Conservation (phyloP, 805 yeast genomes). For the Pichia occidentalis region DNA sequence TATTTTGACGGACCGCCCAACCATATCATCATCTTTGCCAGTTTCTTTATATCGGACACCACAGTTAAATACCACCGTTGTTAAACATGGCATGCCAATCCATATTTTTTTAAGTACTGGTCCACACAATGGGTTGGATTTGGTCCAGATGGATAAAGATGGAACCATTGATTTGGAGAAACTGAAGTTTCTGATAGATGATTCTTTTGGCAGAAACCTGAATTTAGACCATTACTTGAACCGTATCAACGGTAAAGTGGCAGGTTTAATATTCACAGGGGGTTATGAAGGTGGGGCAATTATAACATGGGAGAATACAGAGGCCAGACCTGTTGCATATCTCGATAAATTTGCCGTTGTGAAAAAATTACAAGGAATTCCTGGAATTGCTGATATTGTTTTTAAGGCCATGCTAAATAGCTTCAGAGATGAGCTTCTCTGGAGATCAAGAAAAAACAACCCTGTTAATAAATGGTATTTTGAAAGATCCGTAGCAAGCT, state of each 20-base stretch:
- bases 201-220: slow-evolving; percentile 69
- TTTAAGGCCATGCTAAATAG: slow-evolving; percentile 69
- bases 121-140: slow-evolving; percentile 34
- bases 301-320: slow-evolving; percentile 51
- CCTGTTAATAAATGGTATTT: slow-evolving; percentile 98
- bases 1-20: slow-evolving; percentile 83
- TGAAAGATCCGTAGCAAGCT: slow-evolving; percentile 75
- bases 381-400: slow-evolving; percentile 89
- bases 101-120: slow-evolving; percentile 31
- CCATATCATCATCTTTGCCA: slow-evolving; percentile 87
- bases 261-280: slow-evolving; percentile 80
- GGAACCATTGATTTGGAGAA: slow-evolving; percentile 46
- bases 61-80: slow-evolving; percentile 64
- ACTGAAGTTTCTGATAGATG: slow-evolving; percentile 59
- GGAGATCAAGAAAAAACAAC: slow-evolving; percentile 84
- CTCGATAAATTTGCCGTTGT: slow-evolving; percentile 92
- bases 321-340: slow-evolving; percentile 50
- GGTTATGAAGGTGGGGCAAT: slow-evolving; percentile 96
- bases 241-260: slow-evolving; percentile 59
- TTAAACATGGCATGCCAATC: slow-evolving; percentile 70
- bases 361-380: slow-evolving; percentile 76
- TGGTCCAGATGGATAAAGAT: slow-evolving; percentile 31
- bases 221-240: slow-evolving; percentile 58
- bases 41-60: slow-evolving; percentile 52
- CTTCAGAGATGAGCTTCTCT: slow-evolving; percentile 68